Conservation (phyloP, 768 basidiomycete species). For the Rossbeevera mucosa region DNA sequence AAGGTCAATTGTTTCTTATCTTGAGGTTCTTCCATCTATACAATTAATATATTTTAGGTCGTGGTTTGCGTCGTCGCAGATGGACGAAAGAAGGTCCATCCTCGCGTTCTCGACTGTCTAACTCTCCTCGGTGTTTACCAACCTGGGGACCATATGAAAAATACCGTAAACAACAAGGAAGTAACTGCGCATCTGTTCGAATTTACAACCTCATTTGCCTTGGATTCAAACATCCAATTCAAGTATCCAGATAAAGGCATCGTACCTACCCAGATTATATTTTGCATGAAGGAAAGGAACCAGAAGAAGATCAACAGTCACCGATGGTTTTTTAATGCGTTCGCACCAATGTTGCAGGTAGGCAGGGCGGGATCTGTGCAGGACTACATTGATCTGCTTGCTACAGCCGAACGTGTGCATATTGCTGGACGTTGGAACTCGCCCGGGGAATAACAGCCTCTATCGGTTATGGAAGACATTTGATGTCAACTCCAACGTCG, state of each 20-base stretch:
- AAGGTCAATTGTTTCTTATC: slow-evolving; percentile 47
- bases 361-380: slow-evolving; percentile 12
- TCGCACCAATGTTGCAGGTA: slow-evolving; percentile 76
- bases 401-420: slow-evolving; percentile 84
- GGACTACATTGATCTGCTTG: not conserved
- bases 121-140: slow-evolving; percentile 94
- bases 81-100: slow-evolving; percentile 77
- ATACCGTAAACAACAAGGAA: slow-evolving; percentile 64
- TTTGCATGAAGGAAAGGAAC: slow-evolving; percentile 89
- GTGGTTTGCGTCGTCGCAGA: slow-evolving; percentile 92
- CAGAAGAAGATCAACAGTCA: slow-evolving; percentile 97
- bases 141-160: slow-evolving; percentile 55
- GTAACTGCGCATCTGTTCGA: slow-evolving; percentile 80
- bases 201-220: slow-evolving; percentile 75
- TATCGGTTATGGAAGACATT: slow-evolving; percentile 97
- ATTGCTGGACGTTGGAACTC: slow-evolving; percentile 90
- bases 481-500: slow-evolving; percentile 87
- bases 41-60: slow-evolving; percentile 45
- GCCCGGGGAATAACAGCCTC: slow-evolving; percentile 81
- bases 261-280: slow-evolving; percentile 91
- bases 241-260: slow-evolving; percentile 90
- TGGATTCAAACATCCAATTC: slow-evolving; percentile 78
- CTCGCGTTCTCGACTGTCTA: slow-evolving; percentile 81
- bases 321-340: slow-evolving; percentile 96
- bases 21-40: not conserved